Evolutionary conservation across 495 filamentous ascomycete species (phyloP).

Genomic region (Lepraria neglecta): DNA sequence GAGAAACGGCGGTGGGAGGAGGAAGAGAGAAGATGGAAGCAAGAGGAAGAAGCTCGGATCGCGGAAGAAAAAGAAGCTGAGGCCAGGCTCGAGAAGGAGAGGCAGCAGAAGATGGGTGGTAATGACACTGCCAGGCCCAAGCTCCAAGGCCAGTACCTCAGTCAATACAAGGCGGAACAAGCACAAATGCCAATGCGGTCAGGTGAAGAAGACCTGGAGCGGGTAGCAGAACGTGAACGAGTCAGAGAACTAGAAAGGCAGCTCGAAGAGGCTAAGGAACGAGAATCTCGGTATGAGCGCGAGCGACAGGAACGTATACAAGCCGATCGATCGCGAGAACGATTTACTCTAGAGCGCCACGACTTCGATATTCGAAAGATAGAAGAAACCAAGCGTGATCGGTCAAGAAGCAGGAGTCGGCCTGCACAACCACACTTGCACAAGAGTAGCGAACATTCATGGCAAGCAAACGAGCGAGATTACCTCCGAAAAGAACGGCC

Average conservation of each 20-base stretch:
- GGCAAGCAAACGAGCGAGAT: constrained; percentile 64
- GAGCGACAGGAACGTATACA: constrained; percentile 61
- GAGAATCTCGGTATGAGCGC: constrained; percentile 76
- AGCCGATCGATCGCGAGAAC: constrained; percentile 28
- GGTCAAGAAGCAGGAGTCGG: constrained; percentile 38
- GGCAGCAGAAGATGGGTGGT: constrained; percentile 50
- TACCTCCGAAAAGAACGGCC: constrained; percentile 63
- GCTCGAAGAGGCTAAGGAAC: constrained; percentile 75
- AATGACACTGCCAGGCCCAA: constrained; percentile 48
- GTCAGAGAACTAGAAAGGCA: constrained; percentile 80
- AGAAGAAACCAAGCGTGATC: constrained; percentile 32
- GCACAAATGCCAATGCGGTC: constrained; percentile 19
- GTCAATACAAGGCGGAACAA: constrained; percentile 67
- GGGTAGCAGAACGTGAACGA: constrained; percentile 51
- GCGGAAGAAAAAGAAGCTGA: constrained; percentile 70
- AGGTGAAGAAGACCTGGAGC: constrained; percentile 26
- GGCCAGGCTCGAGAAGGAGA: constrained; percentile 58
- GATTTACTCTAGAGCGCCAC: constrained; percentile 15
- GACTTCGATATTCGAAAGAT: constrained; percentile 28
- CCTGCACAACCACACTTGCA: constrained; percentile 31
- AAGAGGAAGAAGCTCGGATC: constrained; percentile 68
- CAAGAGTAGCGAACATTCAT: constrained; percentile 56
- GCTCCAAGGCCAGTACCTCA: constrained; percentile 76
- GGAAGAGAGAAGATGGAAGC: constrained; percentile 73
- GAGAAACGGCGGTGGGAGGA: constrained; percentile 80